These are phyloP conservation scores for Diaporthe caulivora DNA, from an alignment of 2,329 filamentous ascomycete species.

Conservation along the genomic window DNA sequence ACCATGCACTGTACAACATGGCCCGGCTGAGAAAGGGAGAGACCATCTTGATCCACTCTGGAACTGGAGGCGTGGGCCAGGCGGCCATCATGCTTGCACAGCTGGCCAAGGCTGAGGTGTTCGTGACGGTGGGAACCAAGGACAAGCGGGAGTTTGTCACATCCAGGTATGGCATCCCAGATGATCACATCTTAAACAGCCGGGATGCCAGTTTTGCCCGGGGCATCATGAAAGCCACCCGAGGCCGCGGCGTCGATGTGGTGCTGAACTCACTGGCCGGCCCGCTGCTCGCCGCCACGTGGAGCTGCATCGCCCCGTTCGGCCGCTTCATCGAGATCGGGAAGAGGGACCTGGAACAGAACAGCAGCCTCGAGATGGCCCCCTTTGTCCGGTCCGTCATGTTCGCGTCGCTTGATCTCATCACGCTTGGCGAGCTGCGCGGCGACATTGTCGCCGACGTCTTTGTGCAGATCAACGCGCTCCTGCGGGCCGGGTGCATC, in stretches of 20 bases:
- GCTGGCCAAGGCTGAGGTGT: conserved; percentile 48
- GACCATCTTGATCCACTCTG: conserved; percentile 49
- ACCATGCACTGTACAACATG: conserved; percentile 47
- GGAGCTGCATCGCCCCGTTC: conserved; percentile 56
- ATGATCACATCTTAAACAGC: conserved; percentile 50
- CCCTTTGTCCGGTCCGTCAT: conserved; percentile 54
- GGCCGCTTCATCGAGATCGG: conserved; percentile 60
- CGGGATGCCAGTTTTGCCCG: conserved; percentile 47
- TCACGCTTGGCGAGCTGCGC: too few relatives aligned
- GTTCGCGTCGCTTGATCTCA: conserved; percentile 53
- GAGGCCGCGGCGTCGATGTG: conserved; percentile 49
- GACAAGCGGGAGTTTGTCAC: conserved; percentile 50
- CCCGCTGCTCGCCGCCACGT: conserved; percentile 54
- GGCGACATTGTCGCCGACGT: too few relatives aligned
- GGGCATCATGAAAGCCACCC: conserved; percentile 46
- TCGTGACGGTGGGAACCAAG: conserved; percentile 48
- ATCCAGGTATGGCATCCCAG: conserved; percentile 45
- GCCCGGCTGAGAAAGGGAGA: conserved; percentile 46
- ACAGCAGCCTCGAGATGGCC: conserved; percentile 57
- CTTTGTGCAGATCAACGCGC: conserved; percentile 35
- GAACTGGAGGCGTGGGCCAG: conserved; percentile 47
- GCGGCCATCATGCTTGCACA: conserved; percentile 46
- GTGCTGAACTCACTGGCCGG: conserved; percentile 56
- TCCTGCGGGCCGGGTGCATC: conserved; percentile 37
- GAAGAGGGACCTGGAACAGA: conserved; percentile 53